These are phyloP conservation scores for Hysterium pulicare DNA, from an alignment of 2,329 filamentous ascomycete genomes.

Conservation along the genomic window DNA sequence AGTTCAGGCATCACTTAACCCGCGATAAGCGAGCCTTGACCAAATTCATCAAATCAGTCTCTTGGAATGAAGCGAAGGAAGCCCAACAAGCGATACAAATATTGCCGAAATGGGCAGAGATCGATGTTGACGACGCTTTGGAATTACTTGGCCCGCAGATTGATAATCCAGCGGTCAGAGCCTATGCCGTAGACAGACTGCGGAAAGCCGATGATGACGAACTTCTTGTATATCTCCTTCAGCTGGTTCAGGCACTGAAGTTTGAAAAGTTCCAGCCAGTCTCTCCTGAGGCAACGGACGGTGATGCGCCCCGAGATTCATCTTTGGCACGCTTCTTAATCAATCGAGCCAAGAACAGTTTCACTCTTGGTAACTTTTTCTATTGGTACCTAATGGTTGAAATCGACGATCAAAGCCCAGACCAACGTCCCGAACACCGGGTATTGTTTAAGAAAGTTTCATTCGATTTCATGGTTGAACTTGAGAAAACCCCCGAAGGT, in stretches of 20 bases:
- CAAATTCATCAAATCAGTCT: slow-evolving; percentile 97
- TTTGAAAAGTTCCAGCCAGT: slow-evolving; percentile 62
- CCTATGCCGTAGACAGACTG: slow-evolving; percentile 88
- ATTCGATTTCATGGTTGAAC: slow-evolving; percentile 90
- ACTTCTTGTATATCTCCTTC: slow-evolving; percentile 82
- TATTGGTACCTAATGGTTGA: slow-evolving; percentile 99
- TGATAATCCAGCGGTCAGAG: slow-evolving; percentile 80
- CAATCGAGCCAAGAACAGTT: slow-evolving; percentile 79
- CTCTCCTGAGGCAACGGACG: slow-evolving; percentile 48
- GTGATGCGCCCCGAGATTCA: slow-evolving; percentile 67
- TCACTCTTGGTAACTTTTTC: slow-evolving; percentile 88
- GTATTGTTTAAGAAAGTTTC: slow-evolving; percentile 90
- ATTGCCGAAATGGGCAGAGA: slow-evolving; percentile 89
- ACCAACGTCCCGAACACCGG: slow-evolving; percentile 70
- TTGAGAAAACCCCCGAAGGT: slow-evolving; percentile 69
- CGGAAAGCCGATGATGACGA: slow-evolving; percentile 92
- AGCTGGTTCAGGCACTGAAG: slow-evolving; percentile 93
- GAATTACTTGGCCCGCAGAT: slow-evolving; percentile 91
- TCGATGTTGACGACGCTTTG: slow-evolving; percentile 93
- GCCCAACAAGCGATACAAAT: slow-evolving; percentile 86
- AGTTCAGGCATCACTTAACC: slow-evolving; percentile 91
- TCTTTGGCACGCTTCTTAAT: slow-evolving; percentile 89
- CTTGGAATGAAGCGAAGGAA: slow-evolving; percentile 84
- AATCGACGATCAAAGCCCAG: slow-evolving; percentile 76
- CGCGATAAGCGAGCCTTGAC: slow-evolving; percentile 83